These are phyloP conservation scores for Metschnikowia orientalis DNA, from an alignment of 805 yeast species.

Conservation along the genomic window DNA sequence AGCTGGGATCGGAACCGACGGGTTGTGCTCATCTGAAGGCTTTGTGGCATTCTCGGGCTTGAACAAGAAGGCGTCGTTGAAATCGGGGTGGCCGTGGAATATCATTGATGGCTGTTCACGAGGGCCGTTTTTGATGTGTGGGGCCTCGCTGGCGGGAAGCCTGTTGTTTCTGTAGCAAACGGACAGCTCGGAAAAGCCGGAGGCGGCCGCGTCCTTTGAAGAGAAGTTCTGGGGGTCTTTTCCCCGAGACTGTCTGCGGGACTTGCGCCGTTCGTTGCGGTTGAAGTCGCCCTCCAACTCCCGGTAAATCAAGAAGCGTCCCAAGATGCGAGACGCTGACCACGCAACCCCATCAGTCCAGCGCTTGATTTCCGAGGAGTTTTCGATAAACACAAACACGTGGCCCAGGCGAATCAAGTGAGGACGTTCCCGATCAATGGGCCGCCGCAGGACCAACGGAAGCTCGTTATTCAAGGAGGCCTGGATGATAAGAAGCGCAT, in stretches of 20 bases:
- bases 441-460: slow-evolving; percentile 67
- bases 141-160: no score
- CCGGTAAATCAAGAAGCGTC: slow-evolving; percentile 78
- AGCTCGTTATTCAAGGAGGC: slow-evolving; percentile 64
- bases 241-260: slow-evolving; percentile 20
- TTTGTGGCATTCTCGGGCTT: no score
- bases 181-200: neutral
- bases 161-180: neutral
- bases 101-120: no score
- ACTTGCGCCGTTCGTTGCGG: slow-evolving; percentile 38
- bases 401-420: slow-evolving; percentile 68
- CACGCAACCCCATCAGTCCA: slow-evolving; percentile 98
- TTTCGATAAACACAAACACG: slow-evolving; percentile 82
- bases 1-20: no score
- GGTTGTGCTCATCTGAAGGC: no score
- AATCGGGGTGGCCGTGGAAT: no score
- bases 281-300: slow-evolving; percentile 44
- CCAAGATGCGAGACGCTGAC: slow-evolving; percentile 87
- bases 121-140: no score
- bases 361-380: slow-evolving; percentile 75
- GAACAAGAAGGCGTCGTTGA: no score
- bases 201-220: neutral
- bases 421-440: slow-evolving; percentile 72
- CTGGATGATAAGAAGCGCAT: slow-evolving; percentile 77
- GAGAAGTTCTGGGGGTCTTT: neutral